Evolutionary conservation across 768 basidiomycete genomes (phyloP), one percentile per base, ranked within the genome.

Genomic region (Phaeolepiota aurea): DNA sequence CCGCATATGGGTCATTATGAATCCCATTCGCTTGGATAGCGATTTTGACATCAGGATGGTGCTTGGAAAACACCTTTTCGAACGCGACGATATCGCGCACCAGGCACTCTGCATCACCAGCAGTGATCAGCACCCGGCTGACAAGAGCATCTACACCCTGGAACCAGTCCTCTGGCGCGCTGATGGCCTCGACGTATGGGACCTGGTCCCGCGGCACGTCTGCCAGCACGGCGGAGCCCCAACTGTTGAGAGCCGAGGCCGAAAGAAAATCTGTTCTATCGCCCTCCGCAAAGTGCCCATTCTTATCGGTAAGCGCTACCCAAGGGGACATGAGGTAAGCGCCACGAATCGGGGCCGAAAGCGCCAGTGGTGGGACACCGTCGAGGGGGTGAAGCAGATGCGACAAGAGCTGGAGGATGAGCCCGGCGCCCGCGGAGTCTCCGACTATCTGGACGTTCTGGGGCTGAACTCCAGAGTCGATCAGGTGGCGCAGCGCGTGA

Each of bases 301-400:
- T 45, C 3, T 51, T 43, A 4, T 43, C 54, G 18, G 41, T 34
- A 21, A 65, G 50, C 32, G 45, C 47, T 4, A 55, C 50, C 68
- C 67, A 70, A 12, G 66, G 65, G 7, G 68, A 69, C 47, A 68
- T 59, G 40, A 67, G 48, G 40, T 55, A 63, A 3, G 52, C 54
- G 2, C 62, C 60, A 20, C 56, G 48, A 18, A 69, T 38, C 9
- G 56, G 52, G 4, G 41, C 32, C 9, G 9, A 30, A 11, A 60
- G 48, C 2, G 44, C 35, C 13, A 64, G 23, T 19, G 43, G 47
- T 2, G 58, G 56, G 7, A 65, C 41, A 20, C 41, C 48, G 3
- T 51, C 41, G 5, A 61, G 41, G 2, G 68, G 66, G 35, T 65
- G 66, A 2, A 66, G 50, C 19, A 63, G 47, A 39, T 66, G 61